Percentiles rank a stretch among this genome's conserved stretches.
Evolutionary conservation across 1,284 basidiomycete genomes (phyloP).

Genomic region (Ceratobasidium theobromae): DNA sequence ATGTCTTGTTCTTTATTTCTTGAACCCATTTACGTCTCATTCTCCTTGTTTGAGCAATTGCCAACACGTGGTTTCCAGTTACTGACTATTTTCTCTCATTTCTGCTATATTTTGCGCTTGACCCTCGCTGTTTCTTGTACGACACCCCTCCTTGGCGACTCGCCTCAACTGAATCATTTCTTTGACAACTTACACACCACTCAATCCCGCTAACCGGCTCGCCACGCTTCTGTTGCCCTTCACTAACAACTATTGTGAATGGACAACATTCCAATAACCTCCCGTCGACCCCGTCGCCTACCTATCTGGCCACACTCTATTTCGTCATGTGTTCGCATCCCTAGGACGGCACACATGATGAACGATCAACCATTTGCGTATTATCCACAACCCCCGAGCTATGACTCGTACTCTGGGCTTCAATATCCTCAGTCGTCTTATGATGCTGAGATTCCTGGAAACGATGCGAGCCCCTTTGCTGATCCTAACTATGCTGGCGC

Average conservation of each 20-base stretch:
- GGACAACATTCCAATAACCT: not conserved
- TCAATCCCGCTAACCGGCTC: no score
- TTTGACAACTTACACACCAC: not conserved
- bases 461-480: not conserved
- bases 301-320: slow-evolving; percentile 6
- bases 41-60: not conserved
- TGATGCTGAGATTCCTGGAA: not conserved
- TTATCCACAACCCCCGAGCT: not conserved
- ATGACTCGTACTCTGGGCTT: not conserved
- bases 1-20: no score
- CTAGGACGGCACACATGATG: slow-evolving; percentile 10
- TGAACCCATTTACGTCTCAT: not conserved
- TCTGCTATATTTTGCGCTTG: not conserved
- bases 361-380: slow-evolving; percentile 15
- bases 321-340: not conserved
- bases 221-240: not conserved
- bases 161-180: not conserved
- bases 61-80: slow-evolving; percentile 14
- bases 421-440: not conserved
- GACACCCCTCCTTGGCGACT: no score
- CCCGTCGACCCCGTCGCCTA: not conserved
- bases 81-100: slow-evolving; percentile 12
- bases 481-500: not conserved
- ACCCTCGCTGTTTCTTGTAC: not conserved
- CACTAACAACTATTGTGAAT: not conserved